Evolutionary conservation across 768 basidiomycete genomes (phyloP), one percentile per base, ranked within the genome.

Genomic region (Albatrellus ellisii): DNA sequence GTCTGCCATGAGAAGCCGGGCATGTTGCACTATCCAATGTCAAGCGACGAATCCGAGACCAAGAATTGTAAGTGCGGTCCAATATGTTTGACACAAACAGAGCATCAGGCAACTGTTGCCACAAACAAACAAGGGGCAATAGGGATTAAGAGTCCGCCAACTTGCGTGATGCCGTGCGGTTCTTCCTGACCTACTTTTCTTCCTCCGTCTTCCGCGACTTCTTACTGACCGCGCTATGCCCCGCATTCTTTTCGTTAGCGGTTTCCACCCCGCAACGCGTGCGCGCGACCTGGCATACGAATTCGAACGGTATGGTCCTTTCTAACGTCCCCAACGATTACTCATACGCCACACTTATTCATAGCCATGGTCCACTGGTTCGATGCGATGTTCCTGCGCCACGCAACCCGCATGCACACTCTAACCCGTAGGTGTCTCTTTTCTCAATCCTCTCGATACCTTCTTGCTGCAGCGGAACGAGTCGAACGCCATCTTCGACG

Each of bases 341-440:
- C 18, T 38, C 14, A 26, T 25, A 28, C 8, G 11, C 41, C 36
- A 38, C 33, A 6, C n/a, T 17, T 18, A 4, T 18, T 6, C 31
- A 11, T 56, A 89, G 86, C 43, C 90, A 69, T 51, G 87, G 87
- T 14, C 80, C 79, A 42, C 69, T 91, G 22, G 73, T 89, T 46
- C 82, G 87, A 46, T 91, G 88, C 63, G 88, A 91, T 56, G 85
- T 91, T 12, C 87, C 87, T 14, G 88, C 87, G 2, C 83, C 86
- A 2, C 77, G 85, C 49, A 83, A 84, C 61, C 76, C 79, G 0
- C 69, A 79, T 48, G 74, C 80, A 14, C 72, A 68, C 43, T 70
- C 79, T 31, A 84, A 83, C 54, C 84, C 86, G 86, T 89, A 69
- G 85, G 86, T 88, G 47, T 54, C 46, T 42, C 52, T 39, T 41